A percentile compares a stretch with the other conserved stretches of the same genome.
Conservation (phyloP, 306 rosid species). For the Fagus crenata region DNA sequence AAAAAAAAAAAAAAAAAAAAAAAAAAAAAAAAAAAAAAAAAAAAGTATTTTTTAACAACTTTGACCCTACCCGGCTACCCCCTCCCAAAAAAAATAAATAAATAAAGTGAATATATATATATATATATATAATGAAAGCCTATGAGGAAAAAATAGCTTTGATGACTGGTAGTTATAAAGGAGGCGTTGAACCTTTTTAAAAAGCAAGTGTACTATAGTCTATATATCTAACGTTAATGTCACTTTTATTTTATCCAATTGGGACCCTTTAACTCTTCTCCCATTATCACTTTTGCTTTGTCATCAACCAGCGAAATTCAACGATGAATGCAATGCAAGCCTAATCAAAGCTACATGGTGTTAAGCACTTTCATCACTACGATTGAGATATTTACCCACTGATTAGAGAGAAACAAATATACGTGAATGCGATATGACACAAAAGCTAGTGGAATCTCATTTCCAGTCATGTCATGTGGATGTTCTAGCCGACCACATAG, state of each 20-base stretch:
- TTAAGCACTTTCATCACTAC: constrained; percentile 2
- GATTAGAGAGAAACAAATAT: background rate
- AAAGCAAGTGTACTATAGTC: background rate
- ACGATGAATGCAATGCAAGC: background rate
- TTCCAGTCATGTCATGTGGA: constrained; percentile 21
- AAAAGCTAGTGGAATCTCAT: constrained; percentile 12
- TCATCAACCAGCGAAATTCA: constrained; percentile 19
- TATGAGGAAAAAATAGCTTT: background rate
- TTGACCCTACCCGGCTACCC: background rate
- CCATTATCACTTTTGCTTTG: constrained; percentile 6
- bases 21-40: no score
- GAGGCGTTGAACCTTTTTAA: background rate
- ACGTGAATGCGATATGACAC: background rate
- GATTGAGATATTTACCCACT: constrained; percentile 36
- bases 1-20: no score
- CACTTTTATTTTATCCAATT: constrained; percentile 13
- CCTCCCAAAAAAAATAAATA: background rate
- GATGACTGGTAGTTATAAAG: constrained; percentile 14
- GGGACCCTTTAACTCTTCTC: background rate
- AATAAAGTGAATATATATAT: background rate
- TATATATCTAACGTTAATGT: background rate
- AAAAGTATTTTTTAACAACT: no score
- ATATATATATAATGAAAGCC: no score
- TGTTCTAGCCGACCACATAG: constrained; percentile 22
- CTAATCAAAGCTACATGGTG: background rate